Percentiles rank a stretch among this genome's conserved stretches.
phyloP scores from a whole-genome alignment of 2,329 filamentous ascomycete species.

The Ceratocystis alfenasii region DNA sequence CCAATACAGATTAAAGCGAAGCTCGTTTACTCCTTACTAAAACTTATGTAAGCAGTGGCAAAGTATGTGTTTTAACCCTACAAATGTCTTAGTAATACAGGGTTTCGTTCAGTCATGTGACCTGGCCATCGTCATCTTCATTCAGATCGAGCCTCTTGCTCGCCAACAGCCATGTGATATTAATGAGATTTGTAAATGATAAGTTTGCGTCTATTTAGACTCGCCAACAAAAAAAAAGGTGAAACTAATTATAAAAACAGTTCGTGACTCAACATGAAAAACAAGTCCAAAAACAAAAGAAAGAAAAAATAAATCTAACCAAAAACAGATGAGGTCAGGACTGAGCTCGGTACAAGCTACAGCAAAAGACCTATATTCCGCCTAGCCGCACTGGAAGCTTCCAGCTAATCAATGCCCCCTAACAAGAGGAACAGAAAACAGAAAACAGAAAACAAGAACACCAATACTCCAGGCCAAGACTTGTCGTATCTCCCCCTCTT shows the following conservation, averaged over 20 bases:
- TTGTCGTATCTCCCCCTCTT: neutral
- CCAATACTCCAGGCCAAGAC: slow-evolving; percentile 11
- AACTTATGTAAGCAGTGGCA: neutral
- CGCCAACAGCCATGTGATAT: too few species aligned
- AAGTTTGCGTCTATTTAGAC: too few species aligned
- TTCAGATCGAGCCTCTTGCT: neutral
- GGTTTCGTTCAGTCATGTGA: neutral
- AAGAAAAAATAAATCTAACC: neutral
- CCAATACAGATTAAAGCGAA: neutral
- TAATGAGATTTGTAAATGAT: too few species aligned
- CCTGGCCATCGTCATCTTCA: neutral
- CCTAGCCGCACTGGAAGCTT: neutral
- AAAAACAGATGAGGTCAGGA: slow-evolving; percentile 5
- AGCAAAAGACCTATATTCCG: neutral
- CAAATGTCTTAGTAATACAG: neutral
- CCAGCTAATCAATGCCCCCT: neutral
- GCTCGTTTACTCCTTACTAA: neutral
- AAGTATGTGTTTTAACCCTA: neutral
- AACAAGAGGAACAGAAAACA: slow-evolving; percentile 19
- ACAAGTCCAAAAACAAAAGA: neutral
- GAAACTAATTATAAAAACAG: too few species aligned
- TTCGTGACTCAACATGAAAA: neutral
- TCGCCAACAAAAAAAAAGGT: too few species aligned
- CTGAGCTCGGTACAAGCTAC: neutral
- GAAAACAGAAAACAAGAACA: slow-evolving; percentile 17